Evolutionary conservation across 2,329 filamentous ascomycete genomes (phyloP).

Genomic region (Aulographum hederae): DNA sequence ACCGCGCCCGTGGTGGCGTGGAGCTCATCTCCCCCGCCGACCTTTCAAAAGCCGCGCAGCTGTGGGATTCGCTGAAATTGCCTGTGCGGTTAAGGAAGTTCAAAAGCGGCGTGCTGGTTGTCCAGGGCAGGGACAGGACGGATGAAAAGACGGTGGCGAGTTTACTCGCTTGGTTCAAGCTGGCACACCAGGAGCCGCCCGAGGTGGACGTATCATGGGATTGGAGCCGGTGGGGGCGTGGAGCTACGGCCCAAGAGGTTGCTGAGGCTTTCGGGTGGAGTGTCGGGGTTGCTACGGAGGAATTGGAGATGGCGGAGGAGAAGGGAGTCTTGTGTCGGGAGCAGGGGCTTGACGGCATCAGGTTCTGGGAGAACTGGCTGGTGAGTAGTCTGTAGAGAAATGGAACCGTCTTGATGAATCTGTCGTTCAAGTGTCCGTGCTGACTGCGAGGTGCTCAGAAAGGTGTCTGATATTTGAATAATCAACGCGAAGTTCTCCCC

Average conservation of each 20-base stretch:
- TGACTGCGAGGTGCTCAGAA: too few relatives aligned
- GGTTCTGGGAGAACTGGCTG: slow-evolving; percentile 72
- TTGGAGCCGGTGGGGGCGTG: slow-evolving; percentile 59
- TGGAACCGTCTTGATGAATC: too few relatives aligned
- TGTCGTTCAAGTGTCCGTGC: too few relatives aligned
- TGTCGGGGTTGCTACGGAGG: slow-evolving; percentile 84
- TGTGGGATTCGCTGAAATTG: slow-evolving; percentile 77
- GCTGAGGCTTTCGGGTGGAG: slow-evolving; percentile 93
- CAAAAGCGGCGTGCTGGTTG: slow-evolving; percentile 84
- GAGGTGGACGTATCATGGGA: slow-evolving; percentile 54
- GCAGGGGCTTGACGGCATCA: slow-evolving; percentile 74
- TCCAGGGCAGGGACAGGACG: slow-evolving; percentile 72
- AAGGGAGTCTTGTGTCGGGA: slow-evolving; percentile 74
- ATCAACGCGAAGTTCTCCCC: too few relatives aligned
- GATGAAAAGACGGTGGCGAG: slow-evolving; percentile 76
- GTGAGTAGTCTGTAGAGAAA: too few relatives aligned
- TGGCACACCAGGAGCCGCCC: slow-evolving; percentile 48
- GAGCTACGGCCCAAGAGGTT: slow-evolving; percentile 75
- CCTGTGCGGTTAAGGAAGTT: slow-evolving; percentile 78
- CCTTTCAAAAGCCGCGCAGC: slow-evolving; percentile 70
- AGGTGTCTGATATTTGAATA: too few relatives aligned
- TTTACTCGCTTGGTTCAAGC: slow-evolving; percentile 58
- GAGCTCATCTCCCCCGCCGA: slow-evolving; percentile 85
- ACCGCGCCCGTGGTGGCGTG: slow-evolving; percentile 78
- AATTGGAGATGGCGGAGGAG: slow-evolving; percentile 95